These are phyloP conservation scores for Beauveria sp. DNA, from an alignment of 2,329 filamentous ascomycete species.

Conservation along the genomic window DNA sequence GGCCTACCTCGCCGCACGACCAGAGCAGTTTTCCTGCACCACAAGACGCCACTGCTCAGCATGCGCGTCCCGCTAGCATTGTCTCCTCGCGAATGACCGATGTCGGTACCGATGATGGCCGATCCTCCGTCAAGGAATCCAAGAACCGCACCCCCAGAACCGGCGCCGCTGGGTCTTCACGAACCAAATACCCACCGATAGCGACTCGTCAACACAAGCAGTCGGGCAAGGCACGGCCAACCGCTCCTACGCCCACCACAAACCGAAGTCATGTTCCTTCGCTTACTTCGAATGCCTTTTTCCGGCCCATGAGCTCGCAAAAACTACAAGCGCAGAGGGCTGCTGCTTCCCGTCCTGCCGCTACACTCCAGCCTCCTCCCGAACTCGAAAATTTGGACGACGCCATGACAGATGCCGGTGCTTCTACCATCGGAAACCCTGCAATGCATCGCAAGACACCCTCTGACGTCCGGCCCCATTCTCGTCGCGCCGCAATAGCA, in stretches of 20 bases:
- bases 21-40: constrained; percentile 32
- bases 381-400: constrained; percentile 27
- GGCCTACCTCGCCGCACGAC: constrained; percentile 29
- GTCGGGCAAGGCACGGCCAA: constrained; percentile 34
- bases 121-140: neutral
- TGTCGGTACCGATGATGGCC: constrained; percentile 49
- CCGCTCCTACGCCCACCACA: constrained; percentile 43
- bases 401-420: constrained; percentile 35
- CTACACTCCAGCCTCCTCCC: constrained; percentile 29
- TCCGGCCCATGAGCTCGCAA: constrained; percentile 93
- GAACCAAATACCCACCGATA: constrained; percentile 42
- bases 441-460: constrained; percentile 18
- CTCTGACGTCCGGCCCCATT: constrained; percentile 50
- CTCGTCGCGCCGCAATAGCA: constrained; percentile 73
- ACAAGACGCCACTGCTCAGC: constrained; percentile 33
- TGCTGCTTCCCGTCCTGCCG: constrained; percentile 42
- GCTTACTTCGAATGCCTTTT: constrained; percentile 84
- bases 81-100: constrained; percentile 69
- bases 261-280: constrained; percentile 86
- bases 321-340: constrained; percentile 82
- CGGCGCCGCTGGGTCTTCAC: constrained; percentile 35
- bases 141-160: constrained; percentile 25
- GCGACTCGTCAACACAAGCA: constrained; percentile 36
- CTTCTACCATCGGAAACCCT: constrained; percentile 34
- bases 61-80: constrained; percentile 51